Base-by-base conservation (phyloP, 2,329 filamentous ascomycete genomes). In the Aureobasidium lini region DNA sequence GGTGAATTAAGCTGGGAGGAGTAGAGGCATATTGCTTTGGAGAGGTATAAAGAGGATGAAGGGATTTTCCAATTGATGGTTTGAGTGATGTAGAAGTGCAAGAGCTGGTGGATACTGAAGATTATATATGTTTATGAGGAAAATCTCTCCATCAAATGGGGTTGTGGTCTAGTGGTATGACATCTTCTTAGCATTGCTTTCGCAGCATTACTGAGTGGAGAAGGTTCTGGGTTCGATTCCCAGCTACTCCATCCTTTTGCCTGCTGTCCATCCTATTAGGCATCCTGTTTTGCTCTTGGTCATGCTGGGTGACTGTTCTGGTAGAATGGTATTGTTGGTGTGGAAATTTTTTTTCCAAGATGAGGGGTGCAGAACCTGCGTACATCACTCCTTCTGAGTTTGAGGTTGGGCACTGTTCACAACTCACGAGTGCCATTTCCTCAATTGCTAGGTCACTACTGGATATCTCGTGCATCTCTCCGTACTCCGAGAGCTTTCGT, bases 111-210 rank as follows among this genome's bases (percentile, higher is more conserved):
- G 29, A 2, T 4, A 6, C n/a, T 3, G n/a, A 31, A n/a, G 5
- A 6, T 31, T 2, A n/a, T 49, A 3, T 16, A 2, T 4, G 1
- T 13, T 40, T 2, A 40, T 5, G 15, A 15, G 2, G 37, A 13
- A 4, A 3, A 3, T 40, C 7, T 40, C 10, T 37, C 2, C 34
- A 50, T n/a, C 48, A 50, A 50, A 15, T 29, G 48, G 48, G 48
- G 48, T 50, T 50, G 48, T 50, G 48, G 48, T 50, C 48, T 50
- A 50, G 48, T 50, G 48, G 48, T 50, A 50, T 50, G 48, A 50
- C 48, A 50, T 50, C 48, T 50, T 50, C 48, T 50, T 50, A 50
- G 48, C 48, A 50, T 50, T 50, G 48, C 48, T 50, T 6, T 9
- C 15, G 1, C 1, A 50, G 48, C 34, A 29, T 9, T 50, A n/a